Conservation (phyloP, 768 basidiomycete genomes). For the Macrolepiota fuliginosa region DNA sequence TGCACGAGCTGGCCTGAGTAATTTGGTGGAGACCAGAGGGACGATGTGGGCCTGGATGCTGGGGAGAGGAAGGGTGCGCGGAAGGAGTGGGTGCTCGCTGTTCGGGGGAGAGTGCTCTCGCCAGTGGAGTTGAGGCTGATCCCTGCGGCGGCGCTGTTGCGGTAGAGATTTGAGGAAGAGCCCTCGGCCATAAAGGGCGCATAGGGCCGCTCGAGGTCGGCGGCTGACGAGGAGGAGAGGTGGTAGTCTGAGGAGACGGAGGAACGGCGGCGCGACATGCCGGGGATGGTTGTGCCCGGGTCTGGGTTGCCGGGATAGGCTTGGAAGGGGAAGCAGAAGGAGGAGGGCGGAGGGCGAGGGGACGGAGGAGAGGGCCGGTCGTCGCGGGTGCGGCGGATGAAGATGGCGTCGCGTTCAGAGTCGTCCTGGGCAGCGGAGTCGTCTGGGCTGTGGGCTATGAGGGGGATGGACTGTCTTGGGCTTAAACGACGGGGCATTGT, state of each 20-base stretch:
- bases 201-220: constrained; percentile 37
- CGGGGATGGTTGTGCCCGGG: constrained; percentile 43
- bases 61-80: constrained; percentile 71
- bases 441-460: background rate
- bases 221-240: constrained; percentile 17
- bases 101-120: constrained; percentile 31
- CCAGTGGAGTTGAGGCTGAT: constrained; percentile 20
- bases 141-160: constrained; percentile 40
- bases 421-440: background rate
- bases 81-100: constrained; percentile 48
- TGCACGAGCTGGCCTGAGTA: constrained; percentile 25
- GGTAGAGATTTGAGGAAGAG: constrained; percentile 38
- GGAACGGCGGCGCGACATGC: constrained; percentile 25
- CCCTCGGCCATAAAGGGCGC: constrained; percentile 44
- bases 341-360: constrained; percentile 29
- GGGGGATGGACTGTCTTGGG: constrained; percentile 1
- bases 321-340: constrained; percentile 52
- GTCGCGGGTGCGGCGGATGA: background rate
- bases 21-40: constrained; percentile 60
- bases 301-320: constrained; percentile 67
- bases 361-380: background rate
- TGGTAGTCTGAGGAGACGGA: constrained; percentile 20
- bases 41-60: constrained; percentile 59
- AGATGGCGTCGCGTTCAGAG: background rate
- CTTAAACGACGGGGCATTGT: constrained; percentile 1